These are phyloP conservation scores for Barbatosphaeria neglecta DNA, from an alignment of 495 filamentous ascomycete species.

Conservation along the genomic window DNA sequence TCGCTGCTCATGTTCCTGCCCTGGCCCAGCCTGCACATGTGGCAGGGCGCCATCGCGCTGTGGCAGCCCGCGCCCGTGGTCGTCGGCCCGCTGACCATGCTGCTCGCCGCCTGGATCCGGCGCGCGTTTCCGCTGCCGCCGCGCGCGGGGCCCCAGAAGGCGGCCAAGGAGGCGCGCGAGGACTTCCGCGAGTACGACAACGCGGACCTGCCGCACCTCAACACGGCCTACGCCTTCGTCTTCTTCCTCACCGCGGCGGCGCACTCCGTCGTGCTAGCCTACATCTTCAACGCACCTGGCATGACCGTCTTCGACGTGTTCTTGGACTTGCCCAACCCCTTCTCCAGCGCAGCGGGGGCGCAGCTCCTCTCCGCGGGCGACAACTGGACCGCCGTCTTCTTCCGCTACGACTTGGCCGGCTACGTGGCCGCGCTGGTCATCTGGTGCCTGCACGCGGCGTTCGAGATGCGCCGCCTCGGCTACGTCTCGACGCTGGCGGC, in stretches of 20 bases:
- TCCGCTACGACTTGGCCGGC: background rate
- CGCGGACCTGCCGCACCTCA: constrained; percentile 9
- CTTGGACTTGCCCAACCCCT: constrained; percentile 1
- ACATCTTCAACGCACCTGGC: constrained; percentile 4
- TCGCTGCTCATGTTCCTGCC: constrained; percentile 17
- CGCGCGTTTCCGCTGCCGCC: too few species aligned
- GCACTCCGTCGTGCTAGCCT: constrained; percentile 2
- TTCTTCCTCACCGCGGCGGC: background rate
- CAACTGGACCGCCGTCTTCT: background rate
- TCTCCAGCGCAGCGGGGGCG: background rate
- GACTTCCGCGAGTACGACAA: constrained; percentile 1
- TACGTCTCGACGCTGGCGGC: background rate
- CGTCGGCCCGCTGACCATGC: constrained; percentile 8
- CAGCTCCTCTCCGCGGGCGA: background rate
- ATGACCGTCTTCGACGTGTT: constrained; percentile 7
- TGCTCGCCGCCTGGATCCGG: constrained; percentile 4
- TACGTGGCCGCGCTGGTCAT: background rate
- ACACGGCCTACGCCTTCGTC: constrained; percentile 8
- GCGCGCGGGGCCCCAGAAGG: background rate
- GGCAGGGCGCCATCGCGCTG: constrained; percentile 17
- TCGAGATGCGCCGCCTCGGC: background rate
- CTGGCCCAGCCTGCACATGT: constrained; percentile 7
- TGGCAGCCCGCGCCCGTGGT: constrained; percentile 26
- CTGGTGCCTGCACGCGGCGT: background rate
- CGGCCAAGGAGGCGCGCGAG: background rate